Evolutionary conservation across 2,329 filamentous ascomycete genomes (phyloP).

Genomic region (Phaeosphaeria sp.): DNA sequence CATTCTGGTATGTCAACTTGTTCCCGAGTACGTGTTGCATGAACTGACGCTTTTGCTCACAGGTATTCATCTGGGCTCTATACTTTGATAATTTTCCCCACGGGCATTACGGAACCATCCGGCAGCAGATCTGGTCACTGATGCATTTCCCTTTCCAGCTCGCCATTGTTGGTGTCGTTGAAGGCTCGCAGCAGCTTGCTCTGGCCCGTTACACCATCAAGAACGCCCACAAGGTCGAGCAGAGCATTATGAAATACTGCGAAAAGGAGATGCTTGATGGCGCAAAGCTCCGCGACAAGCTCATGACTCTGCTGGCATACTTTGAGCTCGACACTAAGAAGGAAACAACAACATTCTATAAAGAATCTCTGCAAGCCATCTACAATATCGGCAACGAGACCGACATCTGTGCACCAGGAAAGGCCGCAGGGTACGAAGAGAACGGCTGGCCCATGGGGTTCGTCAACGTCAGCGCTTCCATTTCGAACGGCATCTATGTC

Average conservation of each 20-base stretch:
- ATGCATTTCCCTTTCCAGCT: conserved; percentile 71
- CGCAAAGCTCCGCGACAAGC: conserved; percentile 34
- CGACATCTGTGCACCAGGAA: conserved; percentile 36
- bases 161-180: conserved; percentile 68
- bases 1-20: conserved; percentile 34
- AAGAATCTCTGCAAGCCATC: conserved; percentile 17
- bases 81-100: conserved; percentile 65
- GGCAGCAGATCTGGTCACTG: conserved; percentile 65
- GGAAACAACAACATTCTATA: conserved; percentile 30
- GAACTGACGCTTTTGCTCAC: conserved; percentile 1
- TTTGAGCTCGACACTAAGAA: conserved; percentile 41
- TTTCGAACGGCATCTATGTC: conserved; percentile 41
- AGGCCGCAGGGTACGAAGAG: conserved; percentile 16
- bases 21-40: no score
- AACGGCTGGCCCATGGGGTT: conserved; percentile 28
- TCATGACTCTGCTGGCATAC: conserved; percentile 32
- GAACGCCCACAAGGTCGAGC: conserved; percentile 50
- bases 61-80: conserved; percentile 67
- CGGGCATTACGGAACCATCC: conserved; percentile 58
- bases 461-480: conserved; percentile 21
- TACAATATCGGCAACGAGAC: conserved; percentile 39
- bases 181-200: conserved; percentile 66
- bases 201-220: conserved; percentile 56
- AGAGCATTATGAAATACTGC: conserved; percentile 50
- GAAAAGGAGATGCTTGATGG: conserved; percentile 37